Conservation (phyloP, 164 flowering plant genomes). For the Magnolia kwangsiensis region DNA sequence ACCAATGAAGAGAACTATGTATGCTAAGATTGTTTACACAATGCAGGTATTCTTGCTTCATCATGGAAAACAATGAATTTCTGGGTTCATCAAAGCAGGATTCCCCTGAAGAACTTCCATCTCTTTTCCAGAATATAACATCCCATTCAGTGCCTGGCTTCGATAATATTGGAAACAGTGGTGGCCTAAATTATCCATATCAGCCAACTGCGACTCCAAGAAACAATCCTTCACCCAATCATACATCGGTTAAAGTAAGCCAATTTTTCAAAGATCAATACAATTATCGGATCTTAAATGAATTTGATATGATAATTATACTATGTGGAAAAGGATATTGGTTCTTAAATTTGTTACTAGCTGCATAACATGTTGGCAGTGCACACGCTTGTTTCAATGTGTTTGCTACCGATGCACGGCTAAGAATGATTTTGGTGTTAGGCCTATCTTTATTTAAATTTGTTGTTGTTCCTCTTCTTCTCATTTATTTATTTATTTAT, state of each 20-base stretch:
- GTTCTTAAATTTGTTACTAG: not conserved
- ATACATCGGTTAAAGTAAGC: constrained; percentile 12
- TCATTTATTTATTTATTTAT: not conserved
- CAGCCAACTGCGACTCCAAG: constrained; percentile 1
- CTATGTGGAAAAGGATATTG: not conserved
- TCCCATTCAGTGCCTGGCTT: constrained; percentile 39
- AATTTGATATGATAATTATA: not conserved
- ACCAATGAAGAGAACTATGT: too few species aligned
- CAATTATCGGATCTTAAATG: not conserved
- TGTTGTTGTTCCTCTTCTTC: not conserved
- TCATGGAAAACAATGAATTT: constrained; percentile 28
- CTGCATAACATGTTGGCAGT: too few species aligned
- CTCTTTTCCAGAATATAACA: constrained; percentile 31
- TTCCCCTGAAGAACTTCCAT: constrained; percentile 30
- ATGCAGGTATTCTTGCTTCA: constrained; percentile 5
- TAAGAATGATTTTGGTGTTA: not conserved
- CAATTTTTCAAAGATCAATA: not conserved
- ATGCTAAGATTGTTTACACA: not conserved
- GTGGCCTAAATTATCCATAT: constrained; percentile 4
- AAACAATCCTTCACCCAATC: constrained; percentile 12
- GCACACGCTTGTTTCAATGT: too few species aligned
- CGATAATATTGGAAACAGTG: constrained; percentile 19
- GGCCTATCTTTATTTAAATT: not conserved
- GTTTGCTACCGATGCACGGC: too few species aligned
- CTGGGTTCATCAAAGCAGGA: constrained; percentile 18